Evolutionary conservation across 768 basidiomycete species (phyloP).

Genomic region (Tricholoma sp.): DNA sequence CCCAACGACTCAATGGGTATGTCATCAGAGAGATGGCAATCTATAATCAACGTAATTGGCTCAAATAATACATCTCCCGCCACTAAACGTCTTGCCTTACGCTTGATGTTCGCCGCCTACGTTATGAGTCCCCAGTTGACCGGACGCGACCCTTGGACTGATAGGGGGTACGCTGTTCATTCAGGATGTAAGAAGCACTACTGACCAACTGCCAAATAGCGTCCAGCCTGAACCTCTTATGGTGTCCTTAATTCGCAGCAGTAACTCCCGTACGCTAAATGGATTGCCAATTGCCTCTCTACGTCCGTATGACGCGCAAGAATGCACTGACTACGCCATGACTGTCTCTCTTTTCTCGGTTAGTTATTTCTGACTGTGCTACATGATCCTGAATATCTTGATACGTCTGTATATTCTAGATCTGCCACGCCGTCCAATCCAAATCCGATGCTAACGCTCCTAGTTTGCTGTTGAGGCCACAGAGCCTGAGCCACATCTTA

Average conservation of each 20-base stretch:
- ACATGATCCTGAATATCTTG: neutral
- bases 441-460: neutral
- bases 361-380: conserved; percentile 3
- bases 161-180: conserved; percentile 9
- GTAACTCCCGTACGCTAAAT: conserved; percentile 7
- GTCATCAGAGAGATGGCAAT: conserved; percentile 49
- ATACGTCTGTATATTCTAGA: conserved; percentile 10
- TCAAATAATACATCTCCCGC: conserved; percentile 54
- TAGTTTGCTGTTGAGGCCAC: conserved; percentile 36
- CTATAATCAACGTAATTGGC: conserved; percentile 36
- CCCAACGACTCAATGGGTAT: neutral
- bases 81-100: conserved; percentile 52
- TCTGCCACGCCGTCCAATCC: conserved; percentile 14
- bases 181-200: neutral
- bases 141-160: conserved; percentile 18
- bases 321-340: conserved; percentile 33
- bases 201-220: neutral
- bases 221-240: conserved; percentile 14
- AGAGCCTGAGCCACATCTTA: conserved; percentile 39
- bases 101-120: conserved; percentile 49
- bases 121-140: conserved; percentile 44
- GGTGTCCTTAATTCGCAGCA: conserved; percentile 15
- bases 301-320: conserved; percentile 17
- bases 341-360: conserved; percentile 39
- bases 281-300: conserved; percentile 3